Percentiles rank a stretch among this genome's conserved stretches.
Evolutionary conservation across 306 rosid genomes (phyloP).

Genomic region (Cicer arietinum): DNA sequence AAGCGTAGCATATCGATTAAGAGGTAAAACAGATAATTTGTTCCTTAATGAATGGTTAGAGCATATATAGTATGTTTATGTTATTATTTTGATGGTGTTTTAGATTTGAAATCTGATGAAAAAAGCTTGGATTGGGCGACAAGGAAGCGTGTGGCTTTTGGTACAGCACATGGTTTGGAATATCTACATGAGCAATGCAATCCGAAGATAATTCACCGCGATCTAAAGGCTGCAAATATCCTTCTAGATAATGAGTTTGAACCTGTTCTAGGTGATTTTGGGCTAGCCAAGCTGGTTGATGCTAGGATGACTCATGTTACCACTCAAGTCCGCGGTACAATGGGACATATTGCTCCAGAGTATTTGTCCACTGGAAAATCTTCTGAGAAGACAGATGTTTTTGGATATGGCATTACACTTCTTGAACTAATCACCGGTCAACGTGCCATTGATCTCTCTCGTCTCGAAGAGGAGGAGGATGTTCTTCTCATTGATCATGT

Average conservation of each 20-base stretch:
- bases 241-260: conserved; percentile 84
- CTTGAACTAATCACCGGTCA: conserved; percentile 92
- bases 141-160: conserved; percentile 59
- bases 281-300: conserved; percentile 83
- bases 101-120: conserved; percentile 57
- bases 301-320: conserved; percentile 83
- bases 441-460: conserved; percentile 83
- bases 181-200: conserved; percentile 88
- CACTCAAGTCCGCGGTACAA: conserved; percentile 92
- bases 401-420: conserved; percentile 93
- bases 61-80: background rate
- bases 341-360: conserved; percentile 99
- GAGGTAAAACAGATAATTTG: conserved; percentile 62
- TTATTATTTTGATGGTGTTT: background rate
- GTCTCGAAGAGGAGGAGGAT: conserved; percentile 94
- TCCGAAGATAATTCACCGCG: conserved; percentile 95
- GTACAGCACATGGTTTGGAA: conserved; percentile 71
- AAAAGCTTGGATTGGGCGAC: conserved; percentile 60
- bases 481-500: conserved; percentile 95
- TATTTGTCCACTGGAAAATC: conserved; percentile 93
- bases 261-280: conserved; percentile 94
- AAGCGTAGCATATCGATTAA: conserved; percentile 79
- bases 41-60: background rate
- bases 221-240: conserved; percentile 94
- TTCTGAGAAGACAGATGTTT: conserved; percentile 89